Evolutionary conservation across 2,329 filamentous ascomycete species (phyloP).

Genomic region (Monosporascus cannonballus): DNA sequence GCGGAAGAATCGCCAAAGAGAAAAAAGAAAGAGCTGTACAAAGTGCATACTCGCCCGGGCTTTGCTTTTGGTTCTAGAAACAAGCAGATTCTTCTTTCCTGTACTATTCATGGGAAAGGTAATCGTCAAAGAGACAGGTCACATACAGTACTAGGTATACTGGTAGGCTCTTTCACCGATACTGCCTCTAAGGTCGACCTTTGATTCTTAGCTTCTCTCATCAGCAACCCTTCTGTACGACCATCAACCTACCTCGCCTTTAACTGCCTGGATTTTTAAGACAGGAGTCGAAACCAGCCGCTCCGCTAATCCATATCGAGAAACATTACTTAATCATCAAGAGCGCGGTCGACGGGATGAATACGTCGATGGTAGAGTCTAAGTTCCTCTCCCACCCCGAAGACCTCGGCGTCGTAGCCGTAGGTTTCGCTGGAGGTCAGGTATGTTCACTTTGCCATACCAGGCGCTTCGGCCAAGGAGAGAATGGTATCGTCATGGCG

Average conservation of each 20-base stretch:
- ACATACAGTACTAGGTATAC: too few species aligned
- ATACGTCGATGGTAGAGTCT: constrained; percentile 48
- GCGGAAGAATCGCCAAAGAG: too few species aligned
- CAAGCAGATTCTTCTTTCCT: too few species aligned
- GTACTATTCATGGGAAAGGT: too few species aligned
- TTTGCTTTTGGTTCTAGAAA: too few species aligned
- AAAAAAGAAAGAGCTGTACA: neutral
- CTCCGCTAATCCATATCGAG: neutral
- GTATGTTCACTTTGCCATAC: constrained; percentile 41
- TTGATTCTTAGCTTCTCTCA: too few species aligned
- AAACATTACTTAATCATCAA: neutral
- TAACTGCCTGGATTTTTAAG: too few species aligned
- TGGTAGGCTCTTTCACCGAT: too few species aligned
- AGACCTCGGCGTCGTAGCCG: constrained; percentile 86
- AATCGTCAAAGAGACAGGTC: too few species aligned
- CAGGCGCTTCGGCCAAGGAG: neutral
- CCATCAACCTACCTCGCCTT: too few species aligned
- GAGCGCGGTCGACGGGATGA: constrained; percentile 29
- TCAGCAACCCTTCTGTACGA: too few species aligned
- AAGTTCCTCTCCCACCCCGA: constrained; percentile 76
- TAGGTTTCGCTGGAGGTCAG: constrained; percentile 95
- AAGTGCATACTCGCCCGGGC: neutral
- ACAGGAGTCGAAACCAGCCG: neutral
- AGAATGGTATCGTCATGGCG: neutral
- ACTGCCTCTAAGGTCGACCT: too few species aligned